phyloP scores from a whole-genome alignment of 1,284 basidiomycete genomes.

The Hymenochaete sp. region DNA sequence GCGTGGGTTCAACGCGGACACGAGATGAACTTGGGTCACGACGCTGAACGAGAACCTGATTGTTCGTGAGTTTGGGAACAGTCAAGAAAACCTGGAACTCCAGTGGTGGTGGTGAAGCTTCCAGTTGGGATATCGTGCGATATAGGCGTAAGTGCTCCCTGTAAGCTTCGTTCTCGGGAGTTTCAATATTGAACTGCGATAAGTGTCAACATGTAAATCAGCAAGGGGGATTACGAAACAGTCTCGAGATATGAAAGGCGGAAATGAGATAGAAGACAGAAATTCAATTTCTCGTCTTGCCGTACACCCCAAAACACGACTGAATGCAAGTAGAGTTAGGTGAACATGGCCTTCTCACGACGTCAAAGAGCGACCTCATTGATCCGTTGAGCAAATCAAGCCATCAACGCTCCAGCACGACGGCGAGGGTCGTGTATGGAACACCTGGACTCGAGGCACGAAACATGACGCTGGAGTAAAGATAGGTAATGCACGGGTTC shows the following conservation, averaged over 20 bases:
- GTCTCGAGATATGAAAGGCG: not conserved
- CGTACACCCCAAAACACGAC: not conserved
- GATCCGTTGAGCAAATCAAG: no score
- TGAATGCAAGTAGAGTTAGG: no score
- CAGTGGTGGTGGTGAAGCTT: conserved; percentile 38
- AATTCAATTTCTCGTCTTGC: no score
- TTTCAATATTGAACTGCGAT: conserved; percentile 78
- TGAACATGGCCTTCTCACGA: no score
- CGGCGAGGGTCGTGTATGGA: no score
- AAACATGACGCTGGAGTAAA: no score
- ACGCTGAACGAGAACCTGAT: conserved; percentile 66
- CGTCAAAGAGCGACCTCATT: no score
- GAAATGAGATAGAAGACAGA: conserved; percentile 6
- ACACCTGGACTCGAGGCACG: no score
- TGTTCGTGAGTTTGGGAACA: conserved; percentile 56
- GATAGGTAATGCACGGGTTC: no score
- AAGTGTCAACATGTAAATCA: conserved; percentile 1
- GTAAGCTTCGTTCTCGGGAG: conserved; percentile 56
- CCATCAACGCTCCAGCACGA: no score
- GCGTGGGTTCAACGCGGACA: conserved; percentile 56
- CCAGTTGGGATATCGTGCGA: conserved; percentile 44
- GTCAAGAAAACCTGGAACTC: conserved; percentile 61
- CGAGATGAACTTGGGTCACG: conserved; percentile 48
- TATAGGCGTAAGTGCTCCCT: conserved; percentile 54
- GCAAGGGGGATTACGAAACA: conserved; percentile 10